These are phyloP conservation scores for Epichloe gansuensis DNA, from an alignment of 2,329 filamentous ascomycete genomes.

Conservation along the genomic window DNA sequence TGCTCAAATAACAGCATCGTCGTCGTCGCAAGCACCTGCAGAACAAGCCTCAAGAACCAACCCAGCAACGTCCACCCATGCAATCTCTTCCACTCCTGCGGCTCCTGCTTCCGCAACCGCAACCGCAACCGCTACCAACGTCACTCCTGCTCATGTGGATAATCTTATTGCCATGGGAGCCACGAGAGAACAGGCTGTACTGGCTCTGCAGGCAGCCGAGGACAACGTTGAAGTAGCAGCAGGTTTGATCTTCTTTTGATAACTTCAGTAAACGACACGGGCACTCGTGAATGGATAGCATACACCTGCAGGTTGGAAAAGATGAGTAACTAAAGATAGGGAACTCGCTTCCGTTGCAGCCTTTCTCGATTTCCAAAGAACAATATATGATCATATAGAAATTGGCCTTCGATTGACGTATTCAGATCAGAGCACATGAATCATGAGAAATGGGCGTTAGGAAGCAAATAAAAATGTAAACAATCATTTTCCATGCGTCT, in stretches of 20 bases:
- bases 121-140: constrained; percentile 13
- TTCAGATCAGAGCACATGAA: background rate
- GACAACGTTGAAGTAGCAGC: constrained; percentile 63
- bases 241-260: constrained; percentile 10
- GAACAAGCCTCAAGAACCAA: constrained; percentile 10
- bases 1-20: constrained; percentile 8
- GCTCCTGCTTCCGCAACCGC: constrained; percentile 9
- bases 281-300: background rate
- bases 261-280: background rate
- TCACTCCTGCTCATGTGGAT: constrained; percentile 55
- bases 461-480: background rate
- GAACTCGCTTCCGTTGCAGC: background rate
- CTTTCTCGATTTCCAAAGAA: background rate
- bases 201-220: constrained; percentile 67
- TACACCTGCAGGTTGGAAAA: background rate
- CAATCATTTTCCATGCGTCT: background rate
- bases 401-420: background rate
- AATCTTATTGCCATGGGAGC: constrained; percentile 70
- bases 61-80: constrained; percentile 10
- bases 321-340: background rate
- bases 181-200: constrained; percentile 59
- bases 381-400: background rate
- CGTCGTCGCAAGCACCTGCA: constrained; percentile 7
- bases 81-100: constrained; percentile 13
- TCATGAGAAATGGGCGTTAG: background rate